These are phyloP conservation scores for Nemania sp. DNA, from an alignment of 2,329 filamentous ascomycete genomes.

Conservation along the genomic window DNA sequence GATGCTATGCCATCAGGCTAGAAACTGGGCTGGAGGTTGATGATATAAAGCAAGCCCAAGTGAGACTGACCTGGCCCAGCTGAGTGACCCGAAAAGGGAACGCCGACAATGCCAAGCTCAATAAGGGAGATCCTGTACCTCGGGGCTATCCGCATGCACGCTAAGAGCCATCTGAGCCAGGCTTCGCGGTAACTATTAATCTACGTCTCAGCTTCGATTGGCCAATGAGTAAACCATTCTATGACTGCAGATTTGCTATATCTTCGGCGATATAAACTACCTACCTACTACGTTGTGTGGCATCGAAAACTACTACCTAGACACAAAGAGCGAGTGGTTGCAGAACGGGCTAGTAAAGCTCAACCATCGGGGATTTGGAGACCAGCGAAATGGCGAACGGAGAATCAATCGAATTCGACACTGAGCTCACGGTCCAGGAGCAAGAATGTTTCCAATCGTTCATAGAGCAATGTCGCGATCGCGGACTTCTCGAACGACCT, in stretches of 20 bases:
- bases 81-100: conserved; percentile 12
- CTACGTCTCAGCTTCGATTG: neutral
- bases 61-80: neutral
- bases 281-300: too few relatives aligned
- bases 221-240: neutral
- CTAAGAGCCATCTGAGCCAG: too few relatives aligned
- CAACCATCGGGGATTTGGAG: neutral
- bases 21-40: too few relatives aligned
- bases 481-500: conserved; percentile 16
- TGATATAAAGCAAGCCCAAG: too few relatives aligned
- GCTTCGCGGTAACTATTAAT: too few relatives aligned
- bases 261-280: neutral
- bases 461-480: conserved; percentile 13
- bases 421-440: conserved; percentile 7
- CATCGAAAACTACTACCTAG: too few relatives aligned
- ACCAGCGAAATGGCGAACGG: conserved; percentile 16
- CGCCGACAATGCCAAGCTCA: conserved; percentile 9
- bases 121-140: conserved; percentile 6
- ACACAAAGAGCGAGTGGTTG: too few relatives aligned
- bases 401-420: neutral
- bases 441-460: conserved; percentile 11
- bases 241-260: neutral
- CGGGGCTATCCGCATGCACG: neutral
- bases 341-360: too few relatives aligned
- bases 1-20: too few relatives aligned